Evolutionary conservation across 108 stramenopile genomes (phyloP), one percentile per base, ranked within the genome.

Genomic region (Conticribra guillardii): DNA sequence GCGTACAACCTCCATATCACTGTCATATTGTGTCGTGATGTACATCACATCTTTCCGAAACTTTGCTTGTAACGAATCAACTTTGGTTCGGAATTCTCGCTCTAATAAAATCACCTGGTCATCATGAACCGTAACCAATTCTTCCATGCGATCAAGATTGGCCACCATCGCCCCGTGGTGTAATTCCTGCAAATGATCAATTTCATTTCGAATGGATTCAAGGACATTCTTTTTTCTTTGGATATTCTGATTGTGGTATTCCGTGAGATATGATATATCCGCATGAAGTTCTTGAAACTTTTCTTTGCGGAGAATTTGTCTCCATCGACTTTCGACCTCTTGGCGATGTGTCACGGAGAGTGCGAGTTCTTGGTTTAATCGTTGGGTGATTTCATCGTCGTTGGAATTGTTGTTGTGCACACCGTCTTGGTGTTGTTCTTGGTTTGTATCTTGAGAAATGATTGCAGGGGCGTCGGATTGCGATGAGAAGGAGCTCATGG

Each of bases 261-360:
- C 44, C 28, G 54, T 41, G 53, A 80, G 73, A 14, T 44, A 41
- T 9, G 45, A 30, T 37, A 80, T 55, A 48, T 80, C 79, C 23
- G 62, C 64, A n/a, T 52, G 67, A 11, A 80, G 79, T 24, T 74
- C 73, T 56, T 69, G 59, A 37, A 64, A 74, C 60, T 80, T 80
- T 56, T 80, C 79, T 29, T 58, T 80, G 37, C 69, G 51, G 11
- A 79, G 65, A 22, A 60, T 56, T 54, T 79, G 69, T 65, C 77
- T 59, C 77, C 77, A 79, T 57, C 71, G 56, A 37, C 64, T 71
- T 19, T 71, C 64, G 16, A 71, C 54, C 26, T 79, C 67, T 29
- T 71, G 34, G 15, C 64, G 77, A 71, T 79, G 64, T n/a, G 52
- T 66, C 3, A 37, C 18, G 0, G 77, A 79, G 23, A 71, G 30